Evolutionary conservation across 2,329 filamentous ascomycete species (phyloP).

Genomic region (Xylaria polymorpha): DNA sequence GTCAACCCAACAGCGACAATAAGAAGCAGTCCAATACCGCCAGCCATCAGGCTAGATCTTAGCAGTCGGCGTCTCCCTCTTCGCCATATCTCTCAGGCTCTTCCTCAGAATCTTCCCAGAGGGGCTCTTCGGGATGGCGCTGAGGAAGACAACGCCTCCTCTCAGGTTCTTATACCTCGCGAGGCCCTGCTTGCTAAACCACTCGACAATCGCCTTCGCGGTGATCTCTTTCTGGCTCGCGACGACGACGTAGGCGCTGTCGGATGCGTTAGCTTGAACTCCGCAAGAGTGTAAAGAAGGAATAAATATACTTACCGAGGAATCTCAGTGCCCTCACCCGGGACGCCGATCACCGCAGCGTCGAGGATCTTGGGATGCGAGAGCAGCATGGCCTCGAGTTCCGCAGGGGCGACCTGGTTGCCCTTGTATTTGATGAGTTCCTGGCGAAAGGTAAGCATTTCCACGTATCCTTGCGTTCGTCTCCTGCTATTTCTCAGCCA

Average conservation of each 20-base stretch:
- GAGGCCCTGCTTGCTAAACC: constrained; percentile 44
- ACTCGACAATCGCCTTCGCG: constrained; percentile 42
- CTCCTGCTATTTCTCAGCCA: neutral
- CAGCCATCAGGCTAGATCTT: constrained; percentile 36
- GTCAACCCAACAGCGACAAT: neutral
- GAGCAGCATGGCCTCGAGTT: constrained; percentile 58
- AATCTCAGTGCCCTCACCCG: constrained; percentile 55
- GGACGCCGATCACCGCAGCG: constrained; percentile 66
- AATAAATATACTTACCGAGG: constrained; percentile 61
- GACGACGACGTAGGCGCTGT: constrained; percentile 47
- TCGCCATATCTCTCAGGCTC: constrained; percentile 49
- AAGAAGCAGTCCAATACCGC: neutral
- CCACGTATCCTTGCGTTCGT: neutral
- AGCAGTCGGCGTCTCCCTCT: constrained; percentile 36
- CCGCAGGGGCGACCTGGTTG: constrained; percentile 70
- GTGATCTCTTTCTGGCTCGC: constrained; percentile 42
- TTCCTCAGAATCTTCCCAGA: constrained; percentile 53
- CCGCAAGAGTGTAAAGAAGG: no score
- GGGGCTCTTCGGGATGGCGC: constrained; percentile 53
- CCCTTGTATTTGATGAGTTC: constrained; percentile 64
- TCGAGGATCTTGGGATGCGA: constrained; percentile 54
- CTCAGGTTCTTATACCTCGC: constrained; percentile 51
- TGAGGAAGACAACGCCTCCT: constrained; percentile 52
- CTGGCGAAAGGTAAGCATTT: constrained; percentile 54
- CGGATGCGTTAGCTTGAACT: neutral